Base-by-base conservation (phyloP, 2,329 filamentous ascomycete genomes). In the Ophiostoma sp. region DNA sequence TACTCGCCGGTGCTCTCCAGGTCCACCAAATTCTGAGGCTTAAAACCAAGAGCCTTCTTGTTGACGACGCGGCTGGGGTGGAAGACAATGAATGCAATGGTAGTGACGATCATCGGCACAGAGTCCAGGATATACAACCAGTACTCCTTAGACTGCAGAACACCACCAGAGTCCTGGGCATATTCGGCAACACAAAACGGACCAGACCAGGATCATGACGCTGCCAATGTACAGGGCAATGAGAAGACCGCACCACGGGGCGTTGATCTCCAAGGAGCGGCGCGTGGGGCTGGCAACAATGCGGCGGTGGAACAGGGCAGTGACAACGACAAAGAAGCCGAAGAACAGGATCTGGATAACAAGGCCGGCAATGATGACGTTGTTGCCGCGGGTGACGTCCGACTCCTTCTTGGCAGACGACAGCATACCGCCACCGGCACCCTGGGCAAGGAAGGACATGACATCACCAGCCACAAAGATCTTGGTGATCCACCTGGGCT, bases 401-500 rank as follows among this genome's bases (percentile, higher is more conserved):
- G 36, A 18, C 3, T 73, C 68, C 6, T 68, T 52, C 7, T 70
- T 72, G 7, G 73, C 75, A 1, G 73, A 72, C 18, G 70, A 71
- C 16, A 75, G 74, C 36, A 77, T 75, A 36, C 81, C 77, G 16
- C 78, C 78, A 65, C 76, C 78, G 4, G 80, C 81, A 14, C 62
- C 42, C 72, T 84, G 82, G 0, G 79, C 74, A 12, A 79, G 65
- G 70, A 84, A 80, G 4, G 78, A 81, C 1, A 82, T 42, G 0
- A 83, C 72, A 67, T 84, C 82, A 16, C 80, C 81, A 3, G 76
- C 70, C 4, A 84, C 81, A 68, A 83, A 84, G 52, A 83, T 74
- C 66, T 80, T 81, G 5, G 82, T 83, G 4, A 83, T 73, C 77
- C 78, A 81, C 75, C 0, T 74, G 69, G 38, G 77, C 75, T 5